Conservation (phyloP, 2,329 filamentous ascomycete species). For the Chaetomium globosum region DNA sequence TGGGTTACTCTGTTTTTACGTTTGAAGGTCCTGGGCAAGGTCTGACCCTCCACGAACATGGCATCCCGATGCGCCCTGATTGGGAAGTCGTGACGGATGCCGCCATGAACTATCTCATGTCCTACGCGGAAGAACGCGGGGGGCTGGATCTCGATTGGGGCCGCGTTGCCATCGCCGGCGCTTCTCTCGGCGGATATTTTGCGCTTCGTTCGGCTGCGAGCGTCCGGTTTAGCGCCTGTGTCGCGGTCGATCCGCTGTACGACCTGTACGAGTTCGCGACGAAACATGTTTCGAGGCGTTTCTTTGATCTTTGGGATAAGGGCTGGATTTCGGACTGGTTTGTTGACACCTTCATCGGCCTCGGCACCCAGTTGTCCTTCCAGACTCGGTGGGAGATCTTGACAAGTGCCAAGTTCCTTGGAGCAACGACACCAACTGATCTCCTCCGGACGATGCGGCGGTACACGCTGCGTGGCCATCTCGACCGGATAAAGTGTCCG, state of each 20-base stretch:
- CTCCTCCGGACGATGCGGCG: constrained; percentile 11
- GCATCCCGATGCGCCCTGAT: constrained; percentile 43
- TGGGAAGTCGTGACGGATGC: constrained; percentile 43
- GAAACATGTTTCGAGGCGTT: constrained; percentile 35
- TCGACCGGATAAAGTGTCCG: constrained; percentile 24
- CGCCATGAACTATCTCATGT: constrained; percentile 42
- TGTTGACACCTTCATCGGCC: constrained; percentile 24
- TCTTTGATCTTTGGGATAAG: constrained; percentile 36
- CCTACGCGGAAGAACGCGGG: constrained; percentile 26
- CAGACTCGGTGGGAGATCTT: background rate
- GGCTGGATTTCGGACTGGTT: constrained; percentile 40
- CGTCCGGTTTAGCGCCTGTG: constrained; percentile 48
- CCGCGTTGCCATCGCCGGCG: constrained; percentile 44
- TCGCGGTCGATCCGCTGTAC: constrained; percentile 46
- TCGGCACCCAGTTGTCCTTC: background rate
- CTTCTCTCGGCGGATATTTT: constrained; percentile 51
- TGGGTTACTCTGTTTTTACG: constrained; percentile 49
- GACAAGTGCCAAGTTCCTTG: background rate
- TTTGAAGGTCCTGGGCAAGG: constrained; percentile 54
- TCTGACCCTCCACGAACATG: constrained; percentile 40
- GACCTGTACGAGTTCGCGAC: constrained; percentile 39
- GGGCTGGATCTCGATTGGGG: constrained; percentile 43
- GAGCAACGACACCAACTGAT: background rate
- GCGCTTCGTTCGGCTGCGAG: constrained; percentile 50
- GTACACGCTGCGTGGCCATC: constrained; percentile 20